A percentile compares a stretch with the other conserved stretches of the same genome.
Conservation (phyloP, 2,329 filamentous ascomycete species). For the Arthrobotrys conoides region DNA sequence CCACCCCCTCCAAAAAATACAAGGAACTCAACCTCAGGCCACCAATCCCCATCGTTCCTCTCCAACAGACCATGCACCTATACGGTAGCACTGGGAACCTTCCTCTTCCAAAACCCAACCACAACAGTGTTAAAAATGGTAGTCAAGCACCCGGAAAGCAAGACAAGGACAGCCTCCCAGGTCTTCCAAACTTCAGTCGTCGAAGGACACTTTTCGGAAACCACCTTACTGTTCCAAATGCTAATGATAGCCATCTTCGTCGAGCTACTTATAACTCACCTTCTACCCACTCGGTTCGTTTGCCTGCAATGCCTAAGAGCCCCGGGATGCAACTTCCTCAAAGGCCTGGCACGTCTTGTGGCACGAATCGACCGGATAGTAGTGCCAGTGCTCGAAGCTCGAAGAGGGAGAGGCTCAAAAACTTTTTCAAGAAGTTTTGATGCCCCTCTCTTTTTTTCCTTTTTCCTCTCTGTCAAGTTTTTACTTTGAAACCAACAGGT, state of each 20-base stretch:
- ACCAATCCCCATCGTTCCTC: slow-evolving; percentile 12
- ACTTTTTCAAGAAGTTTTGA: slow-evolving; percentile 35
- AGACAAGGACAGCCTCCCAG: not conserved
- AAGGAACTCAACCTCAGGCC: slow-evolving; percentile 26
- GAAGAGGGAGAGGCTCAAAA: slow-evolving; percentile 39
- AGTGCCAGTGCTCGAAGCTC: slow-evolving; percentile 12
- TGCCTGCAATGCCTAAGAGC: not conserved
- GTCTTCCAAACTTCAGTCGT: not conserved
- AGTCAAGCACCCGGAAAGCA: no score
- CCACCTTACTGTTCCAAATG: slow-evolving; percentile 29
- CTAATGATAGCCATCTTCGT: slow-evolving; percentile 36
- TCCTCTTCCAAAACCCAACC: not conserved
- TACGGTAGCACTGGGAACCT: slow-evolving; percentile 5
- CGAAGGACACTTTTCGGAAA: slow-evolving; percentile 30
- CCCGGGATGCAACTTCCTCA: not conserved
- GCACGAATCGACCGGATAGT: slow-evolving; percentile 1
- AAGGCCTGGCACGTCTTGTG: not conserved
- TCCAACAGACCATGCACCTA: slow-evolving; percentile 4
- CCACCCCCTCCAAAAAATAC: slow-evolving; percentile 7
- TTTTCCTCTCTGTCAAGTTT: not conserved
- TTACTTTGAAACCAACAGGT: not conserved
- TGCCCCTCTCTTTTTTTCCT: not conserved
- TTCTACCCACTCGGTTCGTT: not conserved
- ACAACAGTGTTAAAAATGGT: not conserved
- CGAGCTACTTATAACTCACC: slow-evolving; percentile 41